Evolutionary conservation across 2,329 filamentous ascomycete species (phyloP).

Genomic region (Didymella arachidicola): DNA sequence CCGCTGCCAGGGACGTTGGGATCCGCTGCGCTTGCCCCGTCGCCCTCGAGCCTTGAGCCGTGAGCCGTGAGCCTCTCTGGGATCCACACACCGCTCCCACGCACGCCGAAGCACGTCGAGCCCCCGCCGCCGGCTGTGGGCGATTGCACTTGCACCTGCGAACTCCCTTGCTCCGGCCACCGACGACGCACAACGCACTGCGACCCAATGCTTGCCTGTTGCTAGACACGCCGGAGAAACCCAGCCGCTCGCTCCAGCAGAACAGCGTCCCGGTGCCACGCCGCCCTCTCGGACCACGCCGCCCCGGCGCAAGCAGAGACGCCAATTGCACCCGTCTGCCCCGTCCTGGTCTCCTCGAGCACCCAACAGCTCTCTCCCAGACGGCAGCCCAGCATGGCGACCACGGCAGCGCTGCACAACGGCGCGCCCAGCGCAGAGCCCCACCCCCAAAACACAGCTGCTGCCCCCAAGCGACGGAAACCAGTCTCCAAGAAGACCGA

Average conservation of each 20-base stretch:
- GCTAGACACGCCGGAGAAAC: conserved; percentile 27
- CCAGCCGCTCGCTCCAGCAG: conserved; percentile 25
- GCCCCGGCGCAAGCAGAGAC: conserved; percentile 10
- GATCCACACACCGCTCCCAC: conserved; percentile 40
- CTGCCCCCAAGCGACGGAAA: conserved; percentile 31
- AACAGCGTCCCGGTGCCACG: conserved; percentile 7
- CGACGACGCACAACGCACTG: conserved; percentile 1
- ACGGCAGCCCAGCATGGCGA: conserved; percentile 25
- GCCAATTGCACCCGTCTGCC: conserved; percentile 8
- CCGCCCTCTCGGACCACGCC: conserved; percentile 8
- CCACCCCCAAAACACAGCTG: conserved; percentile 22
- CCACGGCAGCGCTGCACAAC: conserved; percentile 25
- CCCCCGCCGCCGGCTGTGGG: conserved; percentile 30
- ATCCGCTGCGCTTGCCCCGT: conserved; percentile 40
- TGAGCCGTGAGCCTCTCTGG: conserved; percentile 10
- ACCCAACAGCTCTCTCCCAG: neutral
- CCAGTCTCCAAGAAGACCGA: conserved; percentile 60
- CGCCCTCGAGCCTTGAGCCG: conserved; percentile 27
- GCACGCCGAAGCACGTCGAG: conserved; percentile 36
- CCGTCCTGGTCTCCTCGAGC: neutral
- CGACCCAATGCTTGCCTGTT: conserved; percentile 34
- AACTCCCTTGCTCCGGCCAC: conserved; percentile 29
- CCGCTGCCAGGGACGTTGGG: conserved; percentile 18
- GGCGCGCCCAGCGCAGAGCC: conserved; percentile 21
- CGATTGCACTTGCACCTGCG: conserved; percentile 17